Percentiles rank a stretch among this genome's conserved stretches.
These are phyloP conservation scores for Citropsis articulata DNA, from an alignment of 345 rosid genomes.

Conservation along the genomic window DNA sequence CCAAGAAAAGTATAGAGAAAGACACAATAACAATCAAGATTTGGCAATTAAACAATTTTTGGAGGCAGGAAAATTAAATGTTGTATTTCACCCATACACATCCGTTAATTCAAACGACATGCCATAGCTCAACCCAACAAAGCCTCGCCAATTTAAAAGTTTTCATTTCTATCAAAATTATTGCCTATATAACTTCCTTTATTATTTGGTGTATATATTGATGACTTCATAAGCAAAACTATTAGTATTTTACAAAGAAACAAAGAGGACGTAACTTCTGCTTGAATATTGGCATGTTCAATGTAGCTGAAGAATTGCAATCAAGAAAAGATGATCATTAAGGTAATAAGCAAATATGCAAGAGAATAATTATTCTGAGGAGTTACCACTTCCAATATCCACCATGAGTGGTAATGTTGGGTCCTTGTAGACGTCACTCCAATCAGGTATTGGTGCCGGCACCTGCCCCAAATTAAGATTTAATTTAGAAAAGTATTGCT, in stretches of 20 bases:
- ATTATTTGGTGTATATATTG: neutral
- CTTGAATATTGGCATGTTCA: neutral
- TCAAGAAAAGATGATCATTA: neutral
- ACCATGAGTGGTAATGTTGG: constrained; percentile 85
- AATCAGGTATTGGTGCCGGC: constrained; percentile 65
- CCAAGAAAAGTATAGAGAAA: neutral
- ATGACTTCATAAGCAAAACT: neutral
- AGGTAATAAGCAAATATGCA: neutral
- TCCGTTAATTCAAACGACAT: neutral
- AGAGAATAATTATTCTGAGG: neutral
- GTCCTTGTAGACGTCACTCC: constrained; percentile 72
- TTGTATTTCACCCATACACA: neutral
- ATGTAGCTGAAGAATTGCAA: neutral
- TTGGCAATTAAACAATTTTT: neutral
- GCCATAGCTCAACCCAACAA: neutral
- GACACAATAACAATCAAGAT: neutral
- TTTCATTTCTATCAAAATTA: neutral
- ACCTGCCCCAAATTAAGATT: constrained; percentile 32
- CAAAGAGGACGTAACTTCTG: neutral
- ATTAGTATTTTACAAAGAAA: neutral
- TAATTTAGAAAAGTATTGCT: neutral
- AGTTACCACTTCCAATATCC: constrained; percentile 92
- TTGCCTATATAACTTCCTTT: neutral
- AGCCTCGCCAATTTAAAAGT: neutral
- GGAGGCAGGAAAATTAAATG: neutral